Base-by-base conservation (phyloP, 345 rosid genomes). In the Hypericum androsaemum region DNA sequence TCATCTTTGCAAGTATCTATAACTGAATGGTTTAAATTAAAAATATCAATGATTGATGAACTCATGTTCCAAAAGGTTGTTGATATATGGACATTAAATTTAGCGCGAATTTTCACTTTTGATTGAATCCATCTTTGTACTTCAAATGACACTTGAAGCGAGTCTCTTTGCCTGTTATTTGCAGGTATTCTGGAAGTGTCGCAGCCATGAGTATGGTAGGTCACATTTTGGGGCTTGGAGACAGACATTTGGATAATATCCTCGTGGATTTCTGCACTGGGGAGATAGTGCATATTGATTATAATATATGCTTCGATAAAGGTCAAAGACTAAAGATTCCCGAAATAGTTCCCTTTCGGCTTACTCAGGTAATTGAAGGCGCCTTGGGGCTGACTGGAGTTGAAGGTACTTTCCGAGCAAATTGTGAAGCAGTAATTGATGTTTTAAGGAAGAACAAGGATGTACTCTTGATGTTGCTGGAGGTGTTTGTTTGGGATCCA, bases 181-280 rank as follows among this genome's bases (percentile, higher is more conserved):
- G 66, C 73, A 89, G 97, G 81, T 89, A 81, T 67, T 74, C 92
- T 54, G 85, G 89, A 64, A 89, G 87, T 63, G 80, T 89, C 67
- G 97, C 97, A 49, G 89, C 92, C 64, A 89, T 85, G 97, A 89
- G 97, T 67, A 85, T 89, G 70, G 95, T 85, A 41, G 97, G 97
- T 53, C 92, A 89, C 72, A 73, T 89, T 71, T 72, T 89, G 41
- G 97, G 97, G 62, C 79, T 89, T 16, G 95, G 97, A 11, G 97
- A 89, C 64, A 81, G 97, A 68, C 97, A 85, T 76, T 77, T 85
- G 70, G 97, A 89, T 69, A 89, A 89, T 68, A 82, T 89, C 72
- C 92, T 89, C 48, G 70, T 89, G 64, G 95, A 89, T 75, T 85
- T 85, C 70, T 76, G 78, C 59, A 85, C 78, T 66, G 97, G 95